Base-by-base conservation (phyloP, 768 basidiomycete species). In the Ephemerocybe angulata region DNA sequence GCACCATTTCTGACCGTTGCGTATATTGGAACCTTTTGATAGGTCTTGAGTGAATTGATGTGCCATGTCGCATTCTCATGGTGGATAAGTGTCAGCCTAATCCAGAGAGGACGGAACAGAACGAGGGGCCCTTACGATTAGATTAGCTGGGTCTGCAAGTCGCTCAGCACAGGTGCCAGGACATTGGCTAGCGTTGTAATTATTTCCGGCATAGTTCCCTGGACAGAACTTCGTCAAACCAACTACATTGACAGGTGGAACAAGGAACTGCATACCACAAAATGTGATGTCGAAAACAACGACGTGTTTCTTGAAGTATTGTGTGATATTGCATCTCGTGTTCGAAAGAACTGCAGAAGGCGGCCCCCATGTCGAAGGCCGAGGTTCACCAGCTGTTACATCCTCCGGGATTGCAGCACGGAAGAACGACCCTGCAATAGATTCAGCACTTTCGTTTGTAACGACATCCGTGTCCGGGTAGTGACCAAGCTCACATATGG, bases 371-470 rank as follows among this genome's bases (percentile, higher is more conserved):
- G 72, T 74, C 2, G 80, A 76, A 4, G 90, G 88, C 57, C 84
- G 70, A 0, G 90, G 90, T 28, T 74, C 75, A 19, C 85, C 86
- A 13, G 76, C 66, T 0, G 69, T 62, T 35, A 92, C 83, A 62
- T 92, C 88, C 37, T 72, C 66, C 11, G 90, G 90, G 37, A 92
- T 78, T 11, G 89, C 84, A 37, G 84, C 84, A 30, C 90, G 85
- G 68, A 88, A 92, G 68, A 92, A 92, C 8, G 86, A 90, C 86
- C 90, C n/a, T n/a, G n/a, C n/a, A n/a, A n/a, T n/a, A n/a, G n/a
- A n/a, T n/a, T n/a, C n/a, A n/a, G n/a, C n/a, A n/a, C n/a, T n/a
- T n/a, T n/a, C n/a, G n/a, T n/a, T n/a, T n/a, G n/a, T n/a, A n/a
- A n/a, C n/a, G n/a, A n/a, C n/a, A n/a, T n/a, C n/a, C n/a, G n/a